phyloP scores from a whole-genome alignment of 2,329 filamentous ascomycete genomes.

The Ilyonectria mors-panacis region DNA sequence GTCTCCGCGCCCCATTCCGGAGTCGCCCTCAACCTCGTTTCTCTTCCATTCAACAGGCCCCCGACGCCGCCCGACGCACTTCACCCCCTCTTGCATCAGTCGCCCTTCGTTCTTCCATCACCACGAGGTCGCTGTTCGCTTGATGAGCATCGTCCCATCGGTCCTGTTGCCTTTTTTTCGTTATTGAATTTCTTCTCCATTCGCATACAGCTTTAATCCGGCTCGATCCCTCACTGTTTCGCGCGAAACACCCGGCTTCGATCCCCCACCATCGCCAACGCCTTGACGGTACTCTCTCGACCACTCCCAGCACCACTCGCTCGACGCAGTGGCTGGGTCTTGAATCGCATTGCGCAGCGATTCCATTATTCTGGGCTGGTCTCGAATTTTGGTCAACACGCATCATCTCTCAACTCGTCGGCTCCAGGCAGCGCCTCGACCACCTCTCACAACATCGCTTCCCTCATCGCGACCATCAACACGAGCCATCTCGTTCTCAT shows the following conservation, averaged over 20 bases:
- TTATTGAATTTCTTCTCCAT: constrained; percentile 54
- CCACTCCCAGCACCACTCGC: constrained; percentile 56
- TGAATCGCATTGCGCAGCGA: constrained; percentile 48
- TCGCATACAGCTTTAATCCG: constrained; percentile 62
- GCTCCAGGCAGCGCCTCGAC: constrained; percentile 55
- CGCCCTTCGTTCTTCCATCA: constrained; percentile 48
- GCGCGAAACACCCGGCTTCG: constrained; percentile 49
- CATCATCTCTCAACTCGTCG: constrained; percentile 45
- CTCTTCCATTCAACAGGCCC: constrained; percentile 47
- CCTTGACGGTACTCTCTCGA: constrained; percentile 59
- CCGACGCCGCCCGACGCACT: constrained; percentile 44
- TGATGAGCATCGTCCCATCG: constrained; percentile 46
- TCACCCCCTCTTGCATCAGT: constrained; percentile 46
- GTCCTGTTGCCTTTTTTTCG: constrained; percentile 49
- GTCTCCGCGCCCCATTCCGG: constrained; percentile 52
- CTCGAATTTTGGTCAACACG: constrained; percentile 58
- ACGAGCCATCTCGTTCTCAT: constrained; percentile 21
- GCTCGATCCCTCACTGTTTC: constrained; percentile 49
- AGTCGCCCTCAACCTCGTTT: constrained; percentile 47
- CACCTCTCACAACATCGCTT: constrained; percentile 32
- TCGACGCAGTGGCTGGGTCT: constrained; percentile 62
- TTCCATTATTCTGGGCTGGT: constrained; percentile 62
- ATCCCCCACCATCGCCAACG: constrained; percentile 48
- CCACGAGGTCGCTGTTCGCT: constrained; percentile 45
- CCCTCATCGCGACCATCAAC: constrained; percentile 16